Evolutionary conservation across 2,329 filamentous ascomycete genomes (phyloP).

Genomic region (Curvularia sp.): DNA sequence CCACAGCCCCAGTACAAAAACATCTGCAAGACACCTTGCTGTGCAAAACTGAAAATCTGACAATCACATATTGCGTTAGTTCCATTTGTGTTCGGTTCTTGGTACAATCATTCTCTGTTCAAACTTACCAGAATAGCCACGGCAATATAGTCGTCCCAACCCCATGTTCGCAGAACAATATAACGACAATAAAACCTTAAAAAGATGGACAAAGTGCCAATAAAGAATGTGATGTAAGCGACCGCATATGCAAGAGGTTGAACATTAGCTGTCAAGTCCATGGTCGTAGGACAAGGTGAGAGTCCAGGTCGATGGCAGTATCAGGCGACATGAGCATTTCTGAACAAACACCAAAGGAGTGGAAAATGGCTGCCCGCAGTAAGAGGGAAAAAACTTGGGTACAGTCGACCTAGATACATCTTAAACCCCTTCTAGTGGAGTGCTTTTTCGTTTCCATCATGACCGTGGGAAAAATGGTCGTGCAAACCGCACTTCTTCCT

Average conservation of each 20-base stretch:
- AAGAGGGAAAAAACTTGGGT: neutral
- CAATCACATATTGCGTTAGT: neutral
- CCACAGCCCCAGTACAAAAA: slow-evolving; percentile 26
- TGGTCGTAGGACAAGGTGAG: neutral
- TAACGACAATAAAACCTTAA: slow-evolving; percentile 11
- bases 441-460: neutral
- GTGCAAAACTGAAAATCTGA: slow-evolving; percentile 8
- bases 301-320: neutral
- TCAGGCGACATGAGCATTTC: neutral
- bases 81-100: neutral
- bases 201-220: slow-evolving; percentile 4
- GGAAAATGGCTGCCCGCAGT: neutral
- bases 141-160: slow-evolving; percentile 11
- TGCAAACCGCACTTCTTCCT: neutral
- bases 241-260: slow-evolving; percentile 7
- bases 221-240: slow-evolving; percentile 3
- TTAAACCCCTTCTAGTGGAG: neutral
- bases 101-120: neutral
- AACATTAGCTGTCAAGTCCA: neutral
- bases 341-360: neutral
- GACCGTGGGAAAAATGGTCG: neutral
- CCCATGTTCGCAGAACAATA: slow-evolving; percentile 9
- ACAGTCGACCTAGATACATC: neutral
- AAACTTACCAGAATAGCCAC: slow-evolving; percentile 3
- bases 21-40: slow-evolving; percentile 27